These are phyloP conservation scores for Psidium guajava DNA, from an alignment of 345 rosid genomes.

Conservation along the genomic window DNA sequence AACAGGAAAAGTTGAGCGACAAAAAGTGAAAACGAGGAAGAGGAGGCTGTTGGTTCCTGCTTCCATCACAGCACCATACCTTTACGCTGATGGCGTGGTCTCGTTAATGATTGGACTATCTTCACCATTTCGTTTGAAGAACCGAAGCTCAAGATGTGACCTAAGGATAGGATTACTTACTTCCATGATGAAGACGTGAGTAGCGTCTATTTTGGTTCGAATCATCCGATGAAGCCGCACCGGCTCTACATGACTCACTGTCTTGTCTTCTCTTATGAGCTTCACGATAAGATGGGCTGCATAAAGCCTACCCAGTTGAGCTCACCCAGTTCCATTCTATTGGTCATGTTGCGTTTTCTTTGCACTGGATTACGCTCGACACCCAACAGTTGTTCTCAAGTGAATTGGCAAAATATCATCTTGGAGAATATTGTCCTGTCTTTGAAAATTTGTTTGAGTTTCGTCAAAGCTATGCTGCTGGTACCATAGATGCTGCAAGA, in stretches of 20 bases:
- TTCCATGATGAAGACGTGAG: conserved; percentile 95
- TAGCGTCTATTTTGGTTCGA: conserved; percentile 81
- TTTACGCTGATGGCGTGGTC: not conserved
- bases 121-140: not conserved
- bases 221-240: conserved; percentile 97
- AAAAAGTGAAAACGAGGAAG: no score
- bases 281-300: conserved; percentile 94
- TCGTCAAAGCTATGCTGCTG: conserved; percentile 95
- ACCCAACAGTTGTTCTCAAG: conserved; percentile 46
- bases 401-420: conserved; percentile 57
- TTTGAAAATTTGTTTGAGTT: conserved; percentile 88
- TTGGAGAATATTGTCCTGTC: conserved; percentile 95
- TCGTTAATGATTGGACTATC: not conserved
- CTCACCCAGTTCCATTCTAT: conserved; percentile 94
- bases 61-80: no score
- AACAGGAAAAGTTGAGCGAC: no score
- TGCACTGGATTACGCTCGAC: conserved; percentile 73
- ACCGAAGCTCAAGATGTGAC: conserved; percentile 33
- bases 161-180: conserved; percentile 88
- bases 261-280: conserved; percentile 84
- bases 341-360: conserved; percentile 80
- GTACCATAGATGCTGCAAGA: conserved; percentile 96
- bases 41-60: no score
- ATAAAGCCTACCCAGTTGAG: conserved; percentile 91
- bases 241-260: conserved; percentile 95